phyloP scores from a whole-genome alignment of 2,329 filamentous ascomycete species.

The Colletotrichum gloeosporioides region DNA sequence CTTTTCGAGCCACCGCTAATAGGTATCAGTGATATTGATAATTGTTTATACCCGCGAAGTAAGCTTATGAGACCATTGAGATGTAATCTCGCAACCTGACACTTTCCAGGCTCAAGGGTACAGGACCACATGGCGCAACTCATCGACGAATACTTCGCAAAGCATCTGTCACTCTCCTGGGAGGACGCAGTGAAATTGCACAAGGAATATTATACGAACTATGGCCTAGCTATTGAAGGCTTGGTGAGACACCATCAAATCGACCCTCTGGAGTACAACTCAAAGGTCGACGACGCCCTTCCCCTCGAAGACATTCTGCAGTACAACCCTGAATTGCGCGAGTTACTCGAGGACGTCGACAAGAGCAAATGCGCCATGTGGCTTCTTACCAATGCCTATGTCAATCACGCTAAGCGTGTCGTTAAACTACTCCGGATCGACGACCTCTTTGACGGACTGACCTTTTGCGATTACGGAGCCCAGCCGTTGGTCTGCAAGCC shows the following conservation, averaged over 20 bases:
- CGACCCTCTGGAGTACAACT: slow-evolving; percentile 92
- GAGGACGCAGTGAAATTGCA: slow-evolving; percentile 88
- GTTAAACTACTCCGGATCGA: slow-evolving; percentile 82
- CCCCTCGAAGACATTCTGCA: slow-evolving; percentile 86
- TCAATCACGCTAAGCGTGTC: slow-evolving; percentile 85
- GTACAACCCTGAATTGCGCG: slow-evolving; percentile 75
- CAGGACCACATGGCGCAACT: slow-evolving; percentile 87
- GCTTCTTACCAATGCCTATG: slow-evolving; percentile 96
- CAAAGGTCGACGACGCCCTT: slow-evolving; percentile 91
- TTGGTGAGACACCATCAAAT: slow-evolving; percentile 94
- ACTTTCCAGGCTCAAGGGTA: slow-evolving; percentile 71
- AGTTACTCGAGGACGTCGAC: slow-evolving; percentile 83
- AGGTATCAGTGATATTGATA: slow-evolving; percentile 86
- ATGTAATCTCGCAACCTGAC: neutral
- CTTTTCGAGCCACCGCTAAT: no score
- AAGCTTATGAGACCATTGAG: slow-evolving; percentile 31
- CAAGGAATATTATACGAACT: slow-evolving; percentile 91
- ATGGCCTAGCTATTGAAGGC: slow-evolving; percentile 96
- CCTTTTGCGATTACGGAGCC: slow-evolving; percentile 86
- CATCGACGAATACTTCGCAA: slow-evolving; percentile 70
- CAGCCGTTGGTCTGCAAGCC: slow-evolving; percentile 87
- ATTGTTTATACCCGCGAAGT: slow-evolving; percentile 94
- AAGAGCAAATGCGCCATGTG: slow-evolving; percentile 83
- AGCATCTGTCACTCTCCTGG: slow-evolving; percentile 74
- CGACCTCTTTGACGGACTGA: slow-evolving; percentile 92